Base-by-base conservation (phyloP, 2,329 filamentous ascomycete species). In the Sclerotinia borealis region DNA sequence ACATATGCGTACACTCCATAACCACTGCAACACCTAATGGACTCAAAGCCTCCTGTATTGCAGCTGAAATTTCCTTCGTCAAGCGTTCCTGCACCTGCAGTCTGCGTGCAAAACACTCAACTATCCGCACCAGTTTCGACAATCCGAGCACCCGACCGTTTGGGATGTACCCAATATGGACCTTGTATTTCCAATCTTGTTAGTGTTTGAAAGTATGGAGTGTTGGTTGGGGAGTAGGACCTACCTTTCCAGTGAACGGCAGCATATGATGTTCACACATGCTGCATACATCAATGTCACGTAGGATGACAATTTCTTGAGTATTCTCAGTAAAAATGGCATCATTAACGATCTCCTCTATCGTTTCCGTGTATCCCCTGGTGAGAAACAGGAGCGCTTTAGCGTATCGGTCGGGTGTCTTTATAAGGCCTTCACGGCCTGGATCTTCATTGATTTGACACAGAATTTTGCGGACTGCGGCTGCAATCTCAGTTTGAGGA, bases 151-250 rank as follows among this genome's bases (percentile, higher is more conserved):
- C 92, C 63, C 91, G 87, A 73, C 92, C 85, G 72, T 87, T 87
- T 43, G 93, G 93, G 68, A 98, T 96, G 77, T 98, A 97, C 67
- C 92, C 93, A 68, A 97, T 96, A 78, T 97, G 93, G 89, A 97
- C 96, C 90, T 95, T 70, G 50, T 27, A 50, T 52, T 63, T n/a
- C n/a, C n/a, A n/a, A n/a, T n/a, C 41, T 58, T 63, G 59, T 54
- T 51, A 29, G 59, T 41, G 17, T 49, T 50, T 67, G 37, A 25
- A 59, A 13, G 2, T 29, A 29, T 54, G 52, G 61, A 67, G 8
- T n/a, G n/a, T n/a, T n/a, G n/a, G n/a, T n/a, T n/a, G 27, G 66
- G 65, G 63, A 13, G 45, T n/a, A 52, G 47, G 37, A 39, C 74
- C 59, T 80, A 92, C 91, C 85, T 96, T 97, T 71, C 93, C 93